Evolutionary conservation across 345 rosid species (phyloP).

Genomic region (Lepidium didymum): DNA sequence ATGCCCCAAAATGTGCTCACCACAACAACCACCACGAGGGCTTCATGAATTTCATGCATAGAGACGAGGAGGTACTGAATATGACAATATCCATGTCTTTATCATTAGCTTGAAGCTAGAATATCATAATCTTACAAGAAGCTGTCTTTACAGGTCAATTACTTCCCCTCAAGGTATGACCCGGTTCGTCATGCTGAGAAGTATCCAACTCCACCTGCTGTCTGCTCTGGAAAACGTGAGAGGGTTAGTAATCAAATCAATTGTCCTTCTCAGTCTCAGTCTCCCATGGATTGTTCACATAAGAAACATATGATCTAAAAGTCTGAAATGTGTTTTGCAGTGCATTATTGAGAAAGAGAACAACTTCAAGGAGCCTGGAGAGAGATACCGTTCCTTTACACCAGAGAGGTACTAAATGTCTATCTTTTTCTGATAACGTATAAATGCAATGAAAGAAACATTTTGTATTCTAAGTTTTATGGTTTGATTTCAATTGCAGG

Average conservation of each 20-base stretch:
- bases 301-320: neutral
- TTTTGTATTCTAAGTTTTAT: neutral
- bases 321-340: constrained; percentile 32
- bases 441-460: neutral
- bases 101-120: neutral
- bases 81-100: neutral
- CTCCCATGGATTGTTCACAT: neutral
- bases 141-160: constrained; percentile 55
- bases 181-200: constrained; percentile 81
- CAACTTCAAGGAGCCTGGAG: constrained; percentile 93
- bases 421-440: neutral
- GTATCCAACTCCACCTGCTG: constrained; percentile 54
- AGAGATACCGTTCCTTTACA: constrained; percentile 69
- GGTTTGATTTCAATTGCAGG: constrained; percentile 31
- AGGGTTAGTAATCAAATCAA: constrained; percentile 38
- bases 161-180: constrained; percentile 91
- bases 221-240: constrained; percentile 73
- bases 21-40: constrained; percentile 96
- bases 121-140: constrained; percentile 3
- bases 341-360: constrained; percentile 68
- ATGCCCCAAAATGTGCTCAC: constrained; percentile 93
- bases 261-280: neutral
- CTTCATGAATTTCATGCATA: constrained; percentile 87
- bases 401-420: constrained; percentile 56
- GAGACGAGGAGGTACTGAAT: constrained; percentile 76